These are phyloP conservation scores for Geotrichum carabidarum DNA, from an alignment of 1,139 yeast species.

Conservation along the genomic window DNA sequence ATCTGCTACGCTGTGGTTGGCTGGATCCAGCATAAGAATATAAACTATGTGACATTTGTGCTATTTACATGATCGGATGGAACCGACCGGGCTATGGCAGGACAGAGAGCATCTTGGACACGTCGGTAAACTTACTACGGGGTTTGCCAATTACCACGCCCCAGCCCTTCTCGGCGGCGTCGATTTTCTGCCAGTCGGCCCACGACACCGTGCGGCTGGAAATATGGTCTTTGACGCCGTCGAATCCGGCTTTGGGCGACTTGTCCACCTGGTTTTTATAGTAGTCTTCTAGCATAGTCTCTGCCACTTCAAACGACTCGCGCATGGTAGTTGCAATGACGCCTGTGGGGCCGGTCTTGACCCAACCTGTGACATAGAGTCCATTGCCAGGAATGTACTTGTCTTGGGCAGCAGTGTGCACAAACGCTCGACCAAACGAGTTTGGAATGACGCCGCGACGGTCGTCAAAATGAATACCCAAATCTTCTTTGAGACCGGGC, in stretches of 20 bases:
- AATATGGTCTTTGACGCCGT: slow-evolving; percentile 34
- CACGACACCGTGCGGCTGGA: slow-evolving; percentile 48
- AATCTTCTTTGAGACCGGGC: slow-evolving; percentile 45
- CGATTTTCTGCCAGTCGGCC: slow-evolving; percentile 67
- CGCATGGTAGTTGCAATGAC: slow-evolving; percentile 89
- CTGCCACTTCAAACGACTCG: slow-evolving; percentile 75
- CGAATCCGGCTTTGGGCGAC: slow-evolving; percentile 33
- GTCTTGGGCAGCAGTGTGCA: background rate
- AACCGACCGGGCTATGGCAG: no score
- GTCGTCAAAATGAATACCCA: slow-evolving; percentile 52
- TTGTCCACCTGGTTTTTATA: slow-evolving; percentile 22
- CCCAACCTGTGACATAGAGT: slow-evolving; percentile 88
- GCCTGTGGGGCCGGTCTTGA: slow-evolving; percentile 81
- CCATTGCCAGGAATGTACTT: slow-evolving; percentile 39
- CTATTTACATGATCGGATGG: slow-evolving; percentile 13
- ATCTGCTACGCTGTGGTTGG: slow-evolving; percentile 5
- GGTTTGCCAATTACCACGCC: slow-evolving; percentile 51
- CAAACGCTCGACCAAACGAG: slow-evolving; percentile 53
- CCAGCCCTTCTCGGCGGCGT: slow-evolving; percentile 46
- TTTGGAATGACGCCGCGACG: slow-evolving; percentile 54
- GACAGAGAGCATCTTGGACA: slow-evolving; percentile 48
- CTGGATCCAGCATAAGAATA: background rate
- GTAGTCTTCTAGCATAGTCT: slow-evolving; percentile 52
- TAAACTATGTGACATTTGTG: slow-evolving; percentile 4
- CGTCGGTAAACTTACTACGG: slow-evolving; percentile 52